Evolutionary conservation across 2,329 filamentous ascomycete species (phyloP).

Genomic region (Calonectria multiphialidica): DNA sequence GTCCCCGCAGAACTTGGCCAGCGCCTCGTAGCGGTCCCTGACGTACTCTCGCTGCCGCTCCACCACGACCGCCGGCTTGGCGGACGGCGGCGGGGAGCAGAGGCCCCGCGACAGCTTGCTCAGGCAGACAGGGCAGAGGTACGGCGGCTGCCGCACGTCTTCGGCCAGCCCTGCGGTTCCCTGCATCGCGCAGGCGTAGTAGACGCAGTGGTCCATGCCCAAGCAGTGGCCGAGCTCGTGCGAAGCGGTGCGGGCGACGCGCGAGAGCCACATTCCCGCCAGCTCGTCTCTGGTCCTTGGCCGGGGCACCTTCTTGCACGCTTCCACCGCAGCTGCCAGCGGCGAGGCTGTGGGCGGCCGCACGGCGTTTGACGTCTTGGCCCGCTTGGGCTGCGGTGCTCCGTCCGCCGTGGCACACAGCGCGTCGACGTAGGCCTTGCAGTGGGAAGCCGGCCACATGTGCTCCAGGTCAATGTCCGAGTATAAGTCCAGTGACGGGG

Average conservation of each 20-base stretch:
- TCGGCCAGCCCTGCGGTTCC: slow-evolving; percentile 67
- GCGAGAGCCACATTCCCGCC: slow-evolving; percentile 67
- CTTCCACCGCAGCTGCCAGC: slow-evolving; percentile 51
- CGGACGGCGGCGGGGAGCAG: not conserved
- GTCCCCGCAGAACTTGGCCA: slow-evolving; percentile 56
- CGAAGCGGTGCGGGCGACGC: slow-evolving; percentile 67
- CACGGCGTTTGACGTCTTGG: not conserved
- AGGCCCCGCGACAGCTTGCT: slow-evolving; percentile 59
- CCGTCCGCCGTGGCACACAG: slow-evolving; percentile 43
- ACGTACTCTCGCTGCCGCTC: slow-evolving; percentile 32
- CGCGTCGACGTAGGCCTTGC: slow-evolving; percentile 60
- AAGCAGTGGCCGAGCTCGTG: slow-evolving; percentile 79
- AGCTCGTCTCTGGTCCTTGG: slow-evolving; percentile 42
- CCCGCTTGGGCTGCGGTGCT: not conserved
- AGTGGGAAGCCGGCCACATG: slow-evolving; percentile 75
- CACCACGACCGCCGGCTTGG: slow-evolving; percentile 33
- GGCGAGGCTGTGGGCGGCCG: slow-evolving; percentile 34
- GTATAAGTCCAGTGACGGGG: slow-evolving; percentile 60
- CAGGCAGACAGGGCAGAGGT: slow-evolving; percentile 71
- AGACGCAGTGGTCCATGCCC: slow-evolving; percentile 74
- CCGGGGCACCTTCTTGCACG: slow-evolving; percentile 32
- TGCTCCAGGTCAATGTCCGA: slow-evolving; percentile 60
- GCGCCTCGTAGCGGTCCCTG: slow-evolving; percentile 51
- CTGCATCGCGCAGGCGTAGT: slow-evolving; percentile 75
- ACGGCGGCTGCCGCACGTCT: slow-evolving; percentile 72